These are phyloP conservation scores for Glycine tomentella DNA, from an alignment of 306 rosid genomes.

Conservation along the genomic window DNA sequence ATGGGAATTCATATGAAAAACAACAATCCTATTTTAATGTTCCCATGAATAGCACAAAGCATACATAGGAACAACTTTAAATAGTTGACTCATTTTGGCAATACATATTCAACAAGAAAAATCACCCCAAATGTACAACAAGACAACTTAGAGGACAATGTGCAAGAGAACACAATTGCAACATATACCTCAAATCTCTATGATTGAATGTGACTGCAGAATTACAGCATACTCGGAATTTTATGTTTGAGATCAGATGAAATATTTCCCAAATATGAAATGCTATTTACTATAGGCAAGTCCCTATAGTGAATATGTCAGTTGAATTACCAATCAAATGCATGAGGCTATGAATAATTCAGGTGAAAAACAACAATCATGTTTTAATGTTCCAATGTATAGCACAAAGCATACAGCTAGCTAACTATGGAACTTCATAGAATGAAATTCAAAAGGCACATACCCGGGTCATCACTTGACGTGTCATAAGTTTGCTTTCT, in stretches of 20 bases:
- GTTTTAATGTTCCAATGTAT: constrained; percentile 15
- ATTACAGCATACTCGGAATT: constrained; percentile 26
- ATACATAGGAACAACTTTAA: constrained; percentile 8
- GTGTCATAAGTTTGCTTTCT: constrained; percentile 47
- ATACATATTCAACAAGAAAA: constrained; percentile 33
- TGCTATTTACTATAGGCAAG: constrained; percentile 23
- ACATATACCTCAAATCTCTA: not conserved
- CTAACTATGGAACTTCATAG: constrained; percentile 36
- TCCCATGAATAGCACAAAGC: constrained; percentile 15
- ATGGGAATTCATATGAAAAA: constrained; percentile 35
- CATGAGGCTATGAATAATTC: constrained; percentile 26
- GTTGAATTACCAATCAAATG: constrained; percentile 25
- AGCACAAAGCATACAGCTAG: constrained; percentile 1
- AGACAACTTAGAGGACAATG: not conserved
- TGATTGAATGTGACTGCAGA: not conserved
- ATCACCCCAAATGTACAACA: not conserved
- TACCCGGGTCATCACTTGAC: constrained; percentile 56
- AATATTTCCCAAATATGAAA: constrained; percentile 10
- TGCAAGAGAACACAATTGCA: not conserved
- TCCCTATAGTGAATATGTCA: constrained; percentile 7
- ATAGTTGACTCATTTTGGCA: not conserved
- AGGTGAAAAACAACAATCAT: constrained; percentile 19
- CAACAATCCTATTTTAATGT: constrained; percentile 2
- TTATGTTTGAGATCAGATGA: constrained; percentile 31
- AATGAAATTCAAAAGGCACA: constrained; percentile 41